Evolutionary conservation across 352 stramenopile species (phyloP), one percentile per base, ranked within the genome.

Genomic region (Phytopythium helicoides): DNA sequence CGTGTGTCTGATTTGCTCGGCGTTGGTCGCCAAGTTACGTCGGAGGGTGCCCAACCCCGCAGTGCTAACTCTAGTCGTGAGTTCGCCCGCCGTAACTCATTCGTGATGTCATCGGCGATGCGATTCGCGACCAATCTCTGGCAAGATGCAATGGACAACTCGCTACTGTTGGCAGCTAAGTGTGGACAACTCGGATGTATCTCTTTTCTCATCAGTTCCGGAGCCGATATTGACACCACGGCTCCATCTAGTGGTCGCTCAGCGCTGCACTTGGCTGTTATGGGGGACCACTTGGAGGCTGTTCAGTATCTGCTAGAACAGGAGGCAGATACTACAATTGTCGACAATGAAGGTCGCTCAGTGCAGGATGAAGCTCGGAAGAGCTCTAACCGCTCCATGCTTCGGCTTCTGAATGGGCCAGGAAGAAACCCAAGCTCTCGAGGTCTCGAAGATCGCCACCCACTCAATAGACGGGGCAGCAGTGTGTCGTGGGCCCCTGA

Each of bases 401-500:
- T 6, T 12, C 12, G 35, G 2, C 45, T 52, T 21, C 21, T 52
- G 45, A 41, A 25, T 15, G 33, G 9, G 15, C 11, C 22, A 6
- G 42, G 23, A 9, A 10, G 42, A 14, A 16, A 15, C 16, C 33
- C 22, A 36, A 28, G 23, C 23, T 16, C 18, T 6, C 19, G 28
- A 8, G 41, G 33, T 12, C 21, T n/a, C 21, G 25, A 36, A 0
- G 12, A 14, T 8, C 41, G 41, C 21, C 41, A 14, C 1, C 2
- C 1, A 2, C 23, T 48, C 23, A 16, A 48, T 19, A 35, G 25
- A 15, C n/a, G 41, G 22, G 10, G 41, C 41, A 48, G 41, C 22
- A 48, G 42, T 19, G 42, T 49, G 42, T 49, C 42, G 16, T 49
- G 42, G 42, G 42, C 25, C 3, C 25, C 42, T 10, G 42, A 49